Evolutionary conservation across 768 basidiomycete genomes (phyloP).

Genomic region (Suillus tomentosus): DNA sequence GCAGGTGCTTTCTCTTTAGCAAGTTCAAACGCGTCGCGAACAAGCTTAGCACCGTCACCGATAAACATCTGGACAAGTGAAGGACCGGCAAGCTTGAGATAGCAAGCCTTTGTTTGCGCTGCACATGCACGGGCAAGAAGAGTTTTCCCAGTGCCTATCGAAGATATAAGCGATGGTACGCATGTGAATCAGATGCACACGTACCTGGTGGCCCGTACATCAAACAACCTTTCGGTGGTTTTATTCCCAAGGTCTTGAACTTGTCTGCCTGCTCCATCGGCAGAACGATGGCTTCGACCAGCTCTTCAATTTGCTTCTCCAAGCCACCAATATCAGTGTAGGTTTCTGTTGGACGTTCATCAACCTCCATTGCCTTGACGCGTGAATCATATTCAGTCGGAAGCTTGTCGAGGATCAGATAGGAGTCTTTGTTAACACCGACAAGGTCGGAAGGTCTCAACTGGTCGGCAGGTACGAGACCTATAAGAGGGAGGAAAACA

Average conservation of each 20-base stretch:
- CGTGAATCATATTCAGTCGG: constrained; percentile 98
- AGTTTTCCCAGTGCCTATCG: constrained; percentile 92
- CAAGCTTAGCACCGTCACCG: constrained; percentile 98
- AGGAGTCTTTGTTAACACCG: constrained; percentile 99
- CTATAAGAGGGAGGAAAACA: constrained; percentile 96
- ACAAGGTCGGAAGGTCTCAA: constrained; percentile 93
- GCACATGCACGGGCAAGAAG: constrained; percentile 97
- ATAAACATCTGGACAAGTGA: constrained; percentile 99
- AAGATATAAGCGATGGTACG: neutral
- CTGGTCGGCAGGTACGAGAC: constrained; percentile 90
- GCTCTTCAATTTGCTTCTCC: constrained; percentile 99
- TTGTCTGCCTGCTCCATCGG: constrained; percentile 99
- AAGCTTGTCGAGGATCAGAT: constrained; percentile 92
- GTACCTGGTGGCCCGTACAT: constrained; percentile 99
- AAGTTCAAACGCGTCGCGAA: constrained; percentile 96
- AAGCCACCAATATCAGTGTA: constrained; percentile 98
- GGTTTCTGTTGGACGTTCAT: constrained; percentile 95
- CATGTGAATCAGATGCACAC: constrained; percentile 7
- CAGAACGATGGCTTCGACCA: constrained; percentile 96
- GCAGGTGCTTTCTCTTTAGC: constrained; percentile 98
- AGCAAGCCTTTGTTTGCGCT: constrained; percentile 96
- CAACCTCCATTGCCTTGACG: constrained; percentile 99
- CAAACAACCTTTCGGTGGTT: constrained; percentile 94
- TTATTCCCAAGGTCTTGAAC: constrained; percentile 98
- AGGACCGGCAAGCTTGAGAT: constrained; percentile 95